Evolutionary conservation across 306 rosid species (phyloP).

Genomic region (Quercus engelmannii): DNA sequence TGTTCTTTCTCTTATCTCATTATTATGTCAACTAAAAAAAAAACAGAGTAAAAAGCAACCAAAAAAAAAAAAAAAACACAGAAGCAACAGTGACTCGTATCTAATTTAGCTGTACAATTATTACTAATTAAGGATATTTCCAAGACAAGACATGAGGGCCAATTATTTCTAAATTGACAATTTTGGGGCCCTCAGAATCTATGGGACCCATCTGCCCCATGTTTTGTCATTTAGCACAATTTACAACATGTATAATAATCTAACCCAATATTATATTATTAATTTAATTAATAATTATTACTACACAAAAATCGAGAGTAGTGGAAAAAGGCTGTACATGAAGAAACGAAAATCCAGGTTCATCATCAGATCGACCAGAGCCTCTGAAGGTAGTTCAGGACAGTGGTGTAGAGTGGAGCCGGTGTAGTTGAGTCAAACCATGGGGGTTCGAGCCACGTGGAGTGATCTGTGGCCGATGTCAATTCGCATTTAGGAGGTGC

Average conservation of each 20-base stretch:
- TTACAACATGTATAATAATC: neutral
- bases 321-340: neutral
- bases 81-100: too few relatives aligned
- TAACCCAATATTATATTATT: too few relatives aligned
- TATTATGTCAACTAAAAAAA: too few relatives aligned
- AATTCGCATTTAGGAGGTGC: neutral
- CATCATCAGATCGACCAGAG: neutral
- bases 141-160: neutral
- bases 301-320: neutral
- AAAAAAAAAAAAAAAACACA: too few relatives aligned
- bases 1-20: neutral
- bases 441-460: neutral
- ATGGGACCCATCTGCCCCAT: conserved; percentile 4
- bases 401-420: conserved; percentile 6
- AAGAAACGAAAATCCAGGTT: neutral
- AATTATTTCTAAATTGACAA: neutral
- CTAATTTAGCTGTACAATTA: too few relatives aligned
- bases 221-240: conserved; percentile 7
- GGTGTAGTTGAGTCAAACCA: neutral
- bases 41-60: too few relatives aligned
- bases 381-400: neutral
- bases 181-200: conserved; percentile 36
- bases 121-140: too few relatives aligned
- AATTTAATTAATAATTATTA: too few relatives aligned
- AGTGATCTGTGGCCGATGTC: conserved; percentile 1